Conservation (phyloP, 2,329 filamentous ascomycete genomes). For the Colletotrichum karsti region DNA sequence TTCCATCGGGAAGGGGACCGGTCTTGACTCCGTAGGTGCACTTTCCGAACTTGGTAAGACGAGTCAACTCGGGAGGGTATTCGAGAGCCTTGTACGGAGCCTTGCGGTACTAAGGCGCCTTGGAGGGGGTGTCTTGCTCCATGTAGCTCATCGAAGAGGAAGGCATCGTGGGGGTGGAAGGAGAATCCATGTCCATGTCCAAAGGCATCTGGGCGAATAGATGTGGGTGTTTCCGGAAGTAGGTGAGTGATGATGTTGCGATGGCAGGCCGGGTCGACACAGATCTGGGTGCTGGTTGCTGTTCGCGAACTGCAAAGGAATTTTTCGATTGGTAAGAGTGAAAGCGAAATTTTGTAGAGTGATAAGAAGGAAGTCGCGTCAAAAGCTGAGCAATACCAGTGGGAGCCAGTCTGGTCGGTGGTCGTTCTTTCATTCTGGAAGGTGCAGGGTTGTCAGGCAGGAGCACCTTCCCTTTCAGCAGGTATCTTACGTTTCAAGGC, state of each 20-base stretch:
- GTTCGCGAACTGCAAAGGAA: not conserved
- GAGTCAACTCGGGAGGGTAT: slow-evolving; percentile 12
- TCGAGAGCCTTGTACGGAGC: not conserved
- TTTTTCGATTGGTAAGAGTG: not conserved
- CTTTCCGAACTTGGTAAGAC: slow-evolving; percentile 12
- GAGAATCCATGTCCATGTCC: no score
- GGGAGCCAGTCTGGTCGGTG: not conserved
- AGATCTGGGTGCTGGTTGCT: no score
- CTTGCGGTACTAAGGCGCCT: not conserved
- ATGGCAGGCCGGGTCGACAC: no score
- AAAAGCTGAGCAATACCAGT: not conserved
- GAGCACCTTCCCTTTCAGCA: not conserved
- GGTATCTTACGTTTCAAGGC: not conserved
- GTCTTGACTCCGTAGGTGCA: slow-evolving; percentile 19
- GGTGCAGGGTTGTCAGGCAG: not conserved
- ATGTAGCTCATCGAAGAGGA: not conserved
- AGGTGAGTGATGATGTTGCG: no score
- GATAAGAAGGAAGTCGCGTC: not conserved
- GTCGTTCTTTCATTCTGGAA: not conserved
- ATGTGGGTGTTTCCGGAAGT: no score
- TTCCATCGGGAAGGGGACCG: slow-evolving; percentile 20
- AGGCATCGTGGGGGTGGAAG: not conserved
- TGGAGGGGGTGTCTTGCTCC: not conserved
- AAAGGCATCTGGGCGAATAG: no score
- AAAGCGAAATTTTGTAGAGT: not conserved